A percentile compares a stretch with the other conserved stretches of the same genome.
Conservation (phyloP, 305 asterid genomes). For the Fraxinus angustifolia region DNA sequence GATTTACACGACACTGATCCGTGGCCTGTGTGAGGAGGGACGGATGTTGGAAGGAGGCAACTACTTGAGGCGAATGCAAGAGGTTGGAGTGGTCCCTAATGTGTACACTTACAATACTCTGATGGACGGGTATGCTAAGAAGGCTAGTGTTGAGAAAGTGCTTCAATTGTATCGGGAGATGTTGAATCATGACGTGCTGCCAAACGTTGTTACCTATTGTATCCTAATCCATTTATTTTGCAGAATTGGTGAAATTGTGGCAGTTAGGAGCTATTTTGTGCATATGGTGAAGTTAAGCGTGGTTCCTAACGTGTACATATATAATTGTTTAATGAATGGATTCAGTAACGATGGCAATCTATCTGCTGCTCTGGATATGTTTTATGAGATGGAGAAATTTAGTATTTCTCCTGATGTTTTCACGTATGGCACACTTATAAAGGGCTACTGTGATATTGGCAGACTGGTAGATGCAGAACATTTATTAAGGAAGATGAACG, state of each 20-base stretch:
- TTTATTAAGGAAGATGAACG: conserved; percentile 39
- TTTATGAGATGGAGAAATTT: conserved; percentile 49
- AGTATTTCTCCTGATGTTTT: conserved; percentile 55
- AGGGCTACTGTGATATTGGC: conserved; percentile 49
- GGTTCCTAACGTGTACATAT: conserved; percentile 53
- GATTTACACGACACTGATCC: conserved; percentile 54
- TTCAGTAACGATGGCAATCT: conserved; percentile 41
- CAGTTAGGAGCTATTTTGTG: conserved; percentile 51
- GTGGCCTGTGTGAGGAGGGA: conserved; percentile 44
- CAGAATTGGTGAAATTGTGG: conserved; percentile 42
- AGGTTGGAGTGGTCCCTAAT: conserved; percentile 46
- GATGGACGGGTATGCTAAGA: conserved; percentile 64
- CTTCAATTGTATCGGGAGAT: conserved; percentile 49
- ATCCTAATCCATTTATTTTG: conserved; percentile 45
- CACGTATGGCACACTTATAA: conserved; percentile 60
- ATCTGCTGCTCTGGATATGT: conserved; percentile 39
- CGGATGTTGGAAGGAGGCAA: conserved; percentile 53
- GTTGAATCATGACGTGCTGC: conserved; percentile 47
- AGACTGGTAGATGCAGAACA: conserved; percentile 57
- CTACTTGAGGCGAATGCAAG: conserved; percentile 39
- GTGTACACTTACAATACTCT: conserved; percentile 57
- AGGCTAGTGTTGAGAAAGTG: conserved; percentile 37
- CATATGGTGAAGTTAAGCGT: conserved; percentile 67
- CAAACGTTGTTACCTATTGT: conserved; percentile 55
- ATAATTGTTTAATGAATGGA: conserved; percentile 62